These are phyloP conservation scores for Teunomyces stri DNA, from an alignment of 805 yeast species.

Conservation along the genomic window DNA sequence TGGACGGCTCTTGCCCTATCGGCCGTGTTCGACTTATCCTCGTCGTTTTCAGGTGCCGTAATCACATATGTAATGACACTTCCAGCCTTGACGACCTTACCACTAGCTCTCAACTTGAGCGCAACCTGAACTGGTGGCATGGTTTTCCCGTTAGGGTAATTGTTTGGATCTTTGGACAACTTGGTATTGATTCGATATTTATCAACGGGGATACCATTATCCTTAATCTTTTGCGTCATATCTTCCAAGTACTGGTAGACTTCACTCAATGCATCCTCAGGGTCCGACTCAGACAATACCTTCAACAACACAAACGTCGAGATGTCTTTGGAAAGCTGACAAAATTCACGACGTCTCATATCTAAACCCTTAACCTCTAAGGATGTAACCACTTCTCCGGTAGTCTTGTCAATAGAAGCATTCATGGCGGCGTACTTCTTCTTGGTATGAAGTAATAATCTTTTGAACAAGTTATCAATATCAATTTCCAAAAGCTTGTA, in stretches of 20 bases:
- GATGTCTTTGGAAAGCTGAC: constrained; percentile 87
- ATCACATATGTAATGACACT: constrained; percentile 87
- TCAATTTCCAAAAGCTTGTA: constrained; percentile 88
- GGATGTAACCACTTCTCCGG: constrained; percentile 49
- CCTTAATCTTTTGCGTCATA: constrained; percentile 54
- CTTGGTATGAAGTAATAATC: constrained; percentile 84
- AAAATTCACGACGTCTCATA: constrained; percentile 94
- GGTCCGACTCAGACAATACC: constrained; percentile 68
- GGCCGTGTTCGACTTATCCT: constrained; percentile 51
- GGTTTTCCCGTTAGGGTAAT: constrained; percentile 75
- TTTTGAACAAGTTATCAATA: constrained; percentile 87
- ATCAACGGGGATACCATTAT: constrained; percentile 60
- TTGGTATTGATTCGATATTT: constrained; percentile 81
- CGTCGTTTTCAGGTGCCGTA: constrained; percentile 37
- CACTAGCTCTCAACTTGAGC: constrained; percentile 70
- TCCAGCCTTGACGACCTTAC: constrained; percentile 85
- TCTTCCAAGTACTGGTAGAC: constrained; percentile 70
- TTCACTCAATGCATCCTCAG: constrained; percentile 70
- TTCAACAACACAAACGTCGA: constrained; percentile 73
- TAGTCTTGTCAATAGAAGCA: constrained; percentile 47
- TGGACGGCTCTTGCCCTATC: constrained; percentile 81
- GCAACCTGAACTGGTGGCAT: constrained; percentile 90
- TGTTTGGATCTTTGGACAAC: constrained; percentile 82
- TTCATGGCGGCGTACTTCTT: constrained; percentile 96
- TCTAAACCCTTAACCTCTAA: constrained; percentile 96